phyloP scores from a whole-genome alignment of 148 eudicot genomes.

The Talinum fruticosum region DNA sequence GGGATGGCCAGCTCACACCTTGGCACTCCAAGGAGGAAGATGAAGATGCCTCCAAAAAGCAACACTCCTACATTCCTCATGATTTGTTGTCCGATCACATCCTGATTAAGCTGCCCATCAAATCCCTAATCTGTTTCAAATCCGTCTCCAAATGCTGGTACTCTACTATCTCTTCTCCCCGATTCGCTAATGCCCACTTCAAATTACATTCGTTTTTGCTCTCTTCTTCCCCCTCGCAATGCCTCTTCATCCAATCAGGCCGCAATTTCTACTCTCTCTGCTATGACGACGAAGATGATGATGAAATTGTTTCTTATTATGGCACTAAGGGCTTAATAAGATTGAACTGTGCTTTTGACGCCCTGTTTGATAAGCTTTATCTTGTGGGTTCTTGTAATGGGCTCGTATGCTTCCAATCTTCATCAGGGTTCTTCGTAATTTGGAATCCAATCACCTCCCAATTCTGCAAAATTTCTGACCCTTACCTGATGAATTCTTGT shows the following conservation, averaged over 20 bases:
- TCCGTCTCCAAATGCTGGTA: constrained; percentile 23
- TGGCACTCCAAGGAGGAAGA: not conserved
- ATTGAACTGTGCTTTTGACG: not conserved
- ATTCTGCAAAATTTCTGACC: not conserved
- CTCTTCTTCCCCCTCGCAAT: not conserved
- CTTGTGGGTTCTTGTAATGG: not conserved
- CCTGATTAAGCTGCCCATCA: constrained; percentile 10
- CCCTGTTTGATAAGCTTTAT: not conserved
- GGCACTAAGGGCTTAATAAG: not conserved
- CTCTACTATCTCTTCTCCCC: constrained; percentile 15
- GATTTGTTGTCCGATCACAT: constrained; percentile 13
- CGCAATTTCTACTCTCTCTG: not conserved
- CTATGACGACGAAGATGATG: not conserved
- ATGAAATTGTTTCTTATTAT: not conserved
- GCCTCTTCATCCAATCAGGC: not conserved
- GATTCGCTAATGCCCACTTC: constrained; percentile 2
- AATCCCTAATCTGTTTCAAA: constrained; percentile 9
- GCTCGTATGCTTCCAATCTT: not conserved
- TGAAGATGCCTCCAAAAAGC: too few relatives aligned
- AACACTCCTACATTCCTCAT: not conserved
- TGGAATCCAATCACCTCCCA: not conserved
- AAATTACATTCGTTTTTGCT: not conserved
- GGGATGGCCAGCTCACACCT: not conserved
- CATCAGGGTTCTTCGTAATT: not conserved
- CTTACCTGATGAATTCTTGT: not conserved